phyloP scores from a whole-genome alignment of 2,329 filamentous ascomycete species.

The Exophiala sp. region DNA sequence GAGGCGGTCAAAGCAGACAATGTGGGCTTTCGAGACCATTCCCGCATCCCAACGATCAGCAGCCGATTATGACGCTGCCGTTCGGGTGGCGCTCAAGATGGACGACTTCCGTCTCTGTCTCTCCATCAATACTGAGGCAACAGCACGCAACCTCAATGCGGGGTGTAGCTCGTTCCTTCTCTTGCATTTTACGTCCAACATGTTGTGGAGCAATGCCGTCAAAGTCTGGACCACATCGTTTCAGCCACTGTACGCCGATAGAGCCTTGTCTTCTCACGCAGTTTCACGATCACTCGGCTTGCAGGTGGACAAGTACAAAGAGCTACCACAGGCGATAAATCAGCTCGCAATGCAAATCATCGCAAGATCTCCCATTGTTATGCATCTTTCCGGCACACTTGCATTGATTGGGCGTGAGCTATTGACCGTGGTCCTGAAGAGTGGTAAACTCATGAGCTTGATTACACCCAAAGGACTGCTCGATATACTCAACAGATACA shows the following conservation, averaged over 20 bases:
- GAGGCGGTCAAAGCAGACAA: neutral
- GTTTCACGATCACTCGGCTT: neutral
- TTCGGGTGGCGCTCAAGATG: constrained; percentile 14
- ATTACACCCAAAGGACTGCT: constrained; percentile 21
- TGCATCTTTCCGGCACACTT: constrained; percentile 11
- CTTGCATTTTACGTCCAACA: constrained; percentile 31
- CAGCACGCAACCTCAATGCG: constrained; percentile 27
- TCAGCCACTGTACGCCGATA: constrained; percentile 15
- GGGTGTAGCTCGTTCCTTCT: constrained; percentile 34
- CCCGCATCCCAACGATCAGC: constrained; percentile 35
- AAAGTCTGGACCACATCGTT: constrained; percentile 32
- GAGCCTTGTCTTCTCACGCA: neutral
- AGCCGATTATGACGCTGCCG: constrained; percentile 44
- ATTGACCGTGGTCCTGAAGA: constrained; percentile 14
- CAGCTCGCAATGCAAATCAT: constrained; percentile 8
- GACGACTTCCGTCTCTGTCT: constrained; percentile 31
- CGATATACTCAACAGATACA: constrained; percentile 17
- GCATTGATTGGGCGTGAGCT: constrained; percentile 7
- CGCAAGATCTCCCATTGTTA: constrained; percentile 6
- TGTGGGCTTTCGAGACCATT: constrained; percentile 31
- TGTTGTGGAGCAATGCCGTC: constrained; percentile 34
- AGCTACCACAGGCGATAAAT: constrained; percentile 14
- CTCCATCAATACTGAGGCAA: constrained; percentile 42
- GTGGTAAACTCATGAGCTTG: constrained; percentile 17
- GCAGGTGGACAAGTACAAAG: constrained; percentile 10